phyloP scores from a whole-genome alignment of 495 filamentous ascomycete genomes.

The Thozetella sp. region DNA sequence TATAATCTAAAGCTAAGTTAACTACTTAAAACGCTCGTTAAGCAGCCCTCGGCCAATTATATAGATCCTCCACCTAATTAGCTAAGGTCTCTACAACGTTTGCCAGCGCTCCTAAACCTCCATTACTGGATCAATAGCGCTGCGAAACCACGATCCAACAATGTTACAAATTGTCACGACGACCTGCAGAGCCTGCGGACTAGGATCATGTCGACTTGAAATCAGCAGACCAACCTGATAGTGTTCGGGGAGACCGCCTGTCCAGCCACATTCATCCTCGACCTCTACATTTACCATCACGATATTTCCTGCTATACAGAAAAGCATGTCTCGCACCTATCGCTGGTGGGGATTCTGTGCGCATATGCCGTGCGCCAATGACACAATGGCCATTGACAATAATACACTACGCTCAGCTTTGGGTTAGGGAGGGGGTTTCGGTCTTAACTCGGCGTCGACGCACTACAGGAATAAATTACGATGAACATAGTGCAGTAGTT shows the following conservation, averaged over 20 bases:
- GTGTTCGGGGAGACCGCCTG: not conserved
- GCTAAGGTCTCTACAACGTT: no score
- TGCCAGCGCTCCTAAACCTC: no score
- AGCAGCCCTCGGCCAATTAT: no score
- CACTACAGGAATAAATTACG: not conserved
- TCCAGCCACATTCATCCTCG: slow-evolving; percentile 10
- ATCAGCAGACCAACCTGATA: slow-evolving; percentile 2
- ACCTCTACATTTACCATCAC: slow-evolving; percentile 10
- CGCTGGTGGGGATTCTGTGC: not conserved
- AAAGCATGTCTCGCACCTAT: not conserved
- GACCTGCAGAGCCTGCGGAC: slow-evolving; percentile 2
- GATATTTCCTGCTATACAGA: slow-evolving; percentile 9
- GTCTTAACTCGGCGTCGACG: not conserved
- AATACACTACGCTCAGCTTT: no score
- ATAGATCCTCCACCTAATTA: no score
- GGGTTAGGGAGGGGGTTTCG: not conserved
- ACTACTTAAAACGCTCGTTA: no score
- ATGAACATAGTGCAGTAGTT: not conserved
- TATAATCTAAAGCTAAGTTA: no score
- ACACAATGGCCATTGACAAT: no score
- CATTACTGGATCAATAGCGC: no score
- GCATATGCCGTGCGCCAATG: not conserved
- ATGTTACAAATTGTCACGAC: not conserved
- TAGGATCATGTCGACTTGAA: not conserved
- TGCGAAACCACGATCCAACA: no score